Evolutionary conservation across 192 early-diverging fungal species (phyloP).

Genomic region (Coemansia sp.): DNA sequence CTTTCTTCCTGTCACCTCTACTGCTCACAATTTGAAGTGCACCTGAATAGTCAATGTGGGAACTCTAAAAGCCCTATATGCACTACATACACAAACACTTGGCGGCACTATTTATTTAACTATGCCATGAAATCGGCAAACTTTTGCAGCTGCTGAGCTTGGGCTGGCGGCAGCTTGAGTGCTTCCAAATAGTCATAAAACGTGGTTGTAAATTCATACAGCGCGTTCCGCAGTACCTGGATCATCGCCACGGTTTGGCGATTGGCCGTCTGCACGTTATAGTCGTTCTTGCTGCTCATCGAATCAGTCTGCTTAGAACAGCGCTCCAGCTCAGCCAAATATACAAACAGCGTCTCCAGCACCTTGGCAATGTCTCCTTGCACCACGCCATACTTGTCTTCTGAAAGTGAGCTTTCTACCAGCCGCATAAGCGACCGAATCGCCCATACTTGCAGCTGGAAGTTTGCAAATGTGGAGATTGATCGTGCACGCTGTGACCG

Average conservation of each 20-base stretch:
- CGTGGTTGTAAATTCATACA: conserved; percentile 36
- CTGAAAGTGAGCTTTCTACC: conserved; percentile 39
- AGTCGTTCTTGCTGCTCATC: conserved; percentile 1
- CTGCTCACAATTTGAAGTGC: too few relatives aligned
- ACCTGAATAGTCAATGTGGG: too few relatives aligned
- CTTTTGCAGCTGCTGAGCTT: conserved; percentile 31
- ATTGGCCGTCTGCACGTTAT: conserved; percentile 26
- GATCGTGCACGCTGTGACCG: conserved; percentile 30
- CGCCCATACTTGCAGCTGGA: conserved; percentile 52
- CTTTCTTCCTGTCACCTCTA: too few relatives aligned
- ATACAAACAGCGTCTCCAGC: conserved; percentile 32
- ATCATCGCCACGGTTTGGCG: conserved; percentile 46
- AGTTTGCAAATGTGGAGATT: conserved; percentile 37
- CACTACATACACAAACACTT: too few relatives aligned
- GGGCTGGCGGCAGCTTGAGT: conserved; percentile 38
- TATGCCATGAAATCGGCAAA: conserved; percentile 52
- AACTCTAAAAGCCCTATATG: too few relatives aligned
- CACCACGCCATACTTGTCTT: conserved; percentile 50
- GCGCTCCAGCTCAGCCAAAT: conserved; percentile 37
- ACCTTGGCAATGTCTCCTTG: conserved; percentile 40
- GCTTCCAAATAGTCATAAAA: conserved; percentile 48
- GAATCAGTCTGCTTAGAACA: conserved; percentile 11
- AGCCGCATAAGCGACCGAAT: conserved; percentile 43
- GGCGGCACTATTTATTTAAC: neutral
- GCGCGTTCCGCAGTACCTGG: conserved; percentile 44